Evolutionary conservation across 2,329 filamentous ascomycete species (phyloP).

Genomic region (Annulohypoxylon truncatum): DNA sequence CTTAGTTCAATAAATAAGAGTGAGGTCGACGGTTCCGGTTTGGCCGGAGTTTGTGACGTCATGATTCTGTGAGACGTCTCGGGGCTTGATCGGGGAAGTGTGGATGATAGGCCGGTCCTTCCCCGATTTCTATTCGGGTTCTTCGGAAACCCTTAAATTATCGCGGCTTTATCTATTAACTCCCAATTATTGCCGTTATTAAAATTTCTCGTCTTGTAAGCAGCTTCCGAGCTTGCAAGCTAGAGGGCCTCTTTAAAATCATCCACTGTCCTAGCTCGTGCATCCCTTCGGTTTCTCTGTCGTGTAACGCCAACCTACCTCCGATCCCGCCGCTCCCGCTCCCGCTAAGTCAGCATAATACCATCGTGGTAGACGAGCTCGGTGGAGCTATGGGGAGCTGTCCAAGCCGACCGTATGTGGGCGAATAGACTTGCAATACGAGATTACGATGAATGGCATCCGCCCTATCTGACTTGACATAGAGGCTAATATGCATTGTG

Average conservation of each 20-base stretch:
- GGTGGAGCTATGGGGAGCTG: background rate
- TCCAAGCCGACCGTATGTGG: no score
- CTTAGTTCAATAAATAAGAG: background rate
- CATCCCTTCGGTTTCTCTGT: background rate
- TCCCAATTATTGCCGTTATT: background rate
- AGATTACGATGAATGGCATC: no score
- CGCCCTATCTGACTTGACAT: no score
- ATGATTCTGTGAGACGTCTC: constrained; percentile 16
- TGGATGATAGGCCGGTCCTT: background rate
- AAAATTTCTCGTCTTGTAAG: no score
- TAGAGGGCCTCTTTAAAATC: background rate
- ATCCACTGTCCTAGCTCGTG: no score
- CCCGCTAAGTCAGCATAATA: background rate
- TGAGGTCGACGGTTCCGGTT: constrained; percentile 13
- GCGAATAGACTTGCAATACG: no score
- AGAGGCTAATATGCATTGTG: no score
- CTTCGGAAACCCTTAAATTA: background rate
- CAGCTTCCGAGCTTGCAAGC: background rate
- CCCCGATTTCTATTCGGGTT: background rate
- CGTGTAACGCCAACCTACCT: background rate
- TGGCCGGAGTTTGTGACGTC: constrained; percentile 27
- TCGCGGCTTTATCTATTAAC: background rate
- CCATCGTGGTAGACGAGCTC: background rate
- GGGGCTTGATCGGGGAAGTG: constrained; percentile 1
- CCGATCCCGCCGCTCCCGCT: background rate